Base-by-base conservation (phyloP, 179 eudicot species). In the Dionaea muscipula region DNA sequence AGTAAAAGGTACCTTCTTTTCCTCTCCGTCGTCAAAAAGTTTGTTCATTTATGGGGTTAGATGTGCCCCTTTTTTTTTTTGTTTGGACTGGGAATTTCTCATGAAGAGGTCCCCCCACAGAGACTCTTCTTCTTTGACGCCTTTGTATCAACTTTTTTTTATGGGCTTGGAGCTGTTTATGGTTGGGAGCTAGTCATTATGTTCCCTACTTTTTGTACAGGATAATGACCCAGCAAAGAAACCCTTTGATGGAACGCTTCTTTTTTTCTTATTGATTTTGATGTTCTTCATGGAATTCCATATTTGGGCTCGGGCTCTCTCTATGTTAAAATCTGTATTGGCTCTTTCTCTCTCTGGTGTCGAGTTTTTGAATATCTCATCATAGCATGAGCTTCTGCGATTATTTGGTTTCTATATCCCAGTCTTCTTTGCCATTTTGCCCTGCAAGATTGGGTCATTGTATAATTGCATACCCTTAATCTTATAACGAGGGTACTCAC, bases 241-340 rank as follows among this genome's bases (percentile, higher is more conserved):
- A n/a, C 68, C 81, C 78, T 63, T 69, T 76, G 68, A 76, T 67
- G 69, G 75, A 70, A 75, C 68, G 60, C 15, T 57, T 56, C 54
- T 57, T 51, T 47, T 40, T 26, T 47, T 53, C 31, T 24, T 51
- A 20, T 1, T 24, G 19, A 19, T 46, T 19, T 46, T 38, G 41
- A 14, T 13, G 2, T 13, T 38, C 15, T n/a, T 13, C 15, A 38
- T 38, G 11, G 14, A 7, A 7, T 38, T 38, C 1, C 15, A n/a
- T n/a, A n/a, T n/a, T n/a, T n/a, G n/a, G 21, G 3, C 19, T 2
- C 19, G 48, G 21, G 25, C 5, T 21, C 25, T 19, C 25, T 19
- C 9, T 46, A 14, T 23, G 26, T 56, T 23, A 57, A 53, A 23
- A 11, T 48, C 44, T 53, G n/a, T 44, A 41, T 55, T 47, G 47